phyloP scores from a whole-genome alignment of 163 green algal genomes.

The Botryococcus braunii region DNA sequence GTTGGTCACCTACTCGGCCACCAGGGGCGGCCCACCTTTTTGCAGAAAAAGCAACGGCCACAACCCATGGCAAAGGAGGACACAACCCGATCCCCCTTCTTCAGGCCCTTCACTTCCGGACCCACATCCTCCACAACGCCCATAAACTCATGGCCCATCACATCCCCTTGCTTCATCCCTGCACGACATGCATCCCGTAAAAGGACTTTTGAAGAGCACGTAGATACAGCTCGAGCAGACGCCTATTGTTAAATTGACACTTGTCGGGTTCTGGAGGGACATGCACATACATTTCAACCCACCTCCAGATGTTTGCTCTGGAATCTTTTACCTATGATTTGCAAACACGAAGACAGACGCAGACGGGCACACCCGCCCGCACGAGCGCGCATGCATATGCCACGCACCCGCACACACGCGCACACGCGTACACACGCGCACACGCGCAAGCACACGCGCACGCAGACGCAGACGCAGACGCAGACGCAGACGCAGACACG shows the following conservation, averaged over 20 bases:
- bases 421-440: too few species aligned
- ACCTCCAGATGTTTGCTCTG: conserved; percentile 18
- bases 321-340: conserved; percentile 1
- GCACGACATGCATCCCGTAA: not conserved
- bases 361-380: too few species aligned
- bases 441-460: too few species aligned
- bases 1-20: not conserved
- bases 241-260: not conserved
- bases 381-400: too few species aligned
- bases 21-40: not conserved
- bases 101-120: conserved; percentile 18
- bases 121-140: conserved; percentile 26
- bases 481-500: too few species aligned
- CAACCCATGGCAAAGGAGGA: conserved; percentile 36
- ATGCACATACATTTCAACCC: conserved; percentile 14
- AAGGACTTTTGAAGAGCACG: not conserved
- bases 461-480: too few species aligned
- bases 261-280: not conserved
- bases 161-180: not conserved
- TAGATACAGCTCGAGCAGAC: not conserved
- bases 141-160: conserved; percentile 20
- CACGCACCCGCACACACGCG: too few species aligned
- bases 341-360: too few species aligned
- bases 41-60: conserved; percentile 49
- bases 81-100: conserved; percentile 39